Evolutionary conservation across 2,329 filamentous ascomycete species (phyloP).

Genomic region (Venturia asperata): DNA sequence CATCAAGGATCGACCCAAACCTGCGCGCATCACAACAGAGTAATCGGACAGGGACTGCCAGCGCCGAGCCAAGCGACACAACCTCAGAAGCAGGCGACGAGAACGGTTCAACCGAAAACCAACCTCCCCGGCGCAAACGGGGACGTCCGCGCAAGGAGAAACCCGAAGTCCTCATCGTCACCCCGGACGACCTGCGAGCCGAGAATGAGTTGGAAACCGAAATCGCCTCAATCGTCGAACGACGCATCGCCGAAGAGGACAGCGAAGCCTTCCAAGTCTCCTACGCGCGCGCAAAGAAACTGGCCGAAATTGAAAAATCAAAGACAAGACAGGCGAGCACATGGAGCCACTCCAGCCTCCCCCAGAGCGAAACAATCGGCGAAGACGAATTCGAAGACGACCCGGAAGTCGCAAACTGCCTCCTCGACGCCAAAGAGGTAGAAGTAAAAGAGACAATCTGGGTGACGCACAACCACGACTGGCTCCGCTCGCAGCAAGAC

Average conservation of each 20-base stretch:
- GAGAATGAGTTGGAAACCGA: conserved; percentile 42
- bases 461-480: conserved; percentile 92
- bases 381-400: conserved; percentile 86
- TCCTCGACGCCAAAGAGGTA: conserved; percentile 66
- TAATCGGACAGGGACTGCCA: conserved; percentile 9
- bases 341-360: conserved; percentile 13
- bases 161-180: conserved; percentile 6
- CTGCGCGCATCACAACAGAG: conserved; percentile 19
- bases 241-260: conserved; percentile 28
- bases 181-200: conserved; percentile 39
- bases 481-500: conserved; percentile 77
- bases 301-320: conserved; percentile 14
- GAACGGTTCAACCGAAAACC: conserved; percentile 3
- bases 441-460: conserved; percentile 85
- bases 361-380: conserved; percentile 14
- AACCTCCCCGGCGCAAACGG: conserved; percentile 9
- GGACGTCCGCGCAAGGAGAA: conserved; percentile 14
- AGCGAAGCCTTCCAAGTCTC: conserved; percentile 28
- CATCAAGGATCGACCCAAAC: conserved; percentile 1
- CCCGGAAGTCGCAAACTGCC: conserved; percentile 74
- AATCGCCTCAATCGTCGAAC: conserved; percentile 33
- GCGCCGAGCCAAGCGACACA: conserved; percentile 15
- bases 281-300: conserved; percentile 25
- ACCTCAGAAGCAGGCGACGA: conserved; percentile 10
- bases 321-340: conserved; percentile 9